A percentile compares a stretch with the other conserved stretches of the same genome.
Evolutionary conservation across 768 basidiomycete species (phyloP).

Genomic region (Boletus tylopilopsis): DNA sequence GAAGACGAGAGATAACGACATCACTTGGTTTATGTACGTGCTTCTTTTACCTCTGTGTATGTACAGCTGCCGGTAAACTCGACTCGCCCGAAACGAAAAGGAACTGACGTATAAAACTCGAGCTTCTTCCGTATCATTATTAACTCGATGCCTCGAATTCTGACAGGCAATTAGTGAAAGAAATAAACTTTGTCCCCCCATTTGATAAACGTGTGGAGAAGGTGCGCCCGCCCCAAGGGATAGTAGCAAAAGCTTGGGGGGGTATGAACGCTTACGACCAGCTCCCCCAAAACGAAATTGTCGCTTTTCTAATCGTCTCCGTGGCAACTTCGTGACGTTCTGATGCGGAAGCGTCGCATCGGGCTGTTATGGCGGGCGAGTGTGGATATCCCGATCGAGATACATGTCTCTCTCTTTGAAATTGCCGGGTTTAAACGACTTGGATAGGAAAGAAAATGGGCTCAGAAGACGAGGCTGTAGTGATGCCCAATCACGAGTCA

Average conservation of each 20-base stretch:
- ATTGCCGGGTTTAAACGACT: background rate
- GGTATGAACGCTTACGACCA: slow-evolving; percentile 30
- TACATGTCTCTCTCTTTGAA: background rate
- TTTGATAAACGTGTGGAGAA: slow-evolving; percentile 85
- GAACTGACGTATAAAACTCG: background rate
- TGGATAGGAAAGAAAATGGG: background rate
- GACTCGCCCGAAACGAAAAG: background rate
- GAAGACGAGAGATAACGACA: slow-evolving; percentile 85
- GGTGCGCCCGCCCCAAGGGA: slow-evolving; percentile 82
- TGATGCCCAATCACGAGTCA: too few relatives aligned
- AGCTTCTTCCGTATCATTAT: too few relatives aligned
- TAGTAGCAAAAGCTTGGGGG: background rate
- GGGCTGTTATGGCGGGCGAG: slow-evolving; percentile 3
- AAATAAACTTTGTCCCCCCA: slow-evolving; percentile 85
- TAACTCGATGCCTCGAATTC: too few relatives aligned
- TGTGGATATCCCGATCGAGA: slow-evolving; percentile 2
- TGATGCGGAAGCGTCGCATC: slow-evolving; percentile 12
- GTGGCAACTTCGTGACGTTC: slow-evolving; percentile 13
- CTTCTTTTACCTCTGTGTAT: slow-evolving; percentile 11
- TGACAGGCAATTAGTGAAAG: too few relatives aligned
- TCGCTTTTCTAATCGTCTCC: slow-evolving; percentile 4
- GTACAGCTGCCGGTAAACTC: slow-evolving; percentile 1
- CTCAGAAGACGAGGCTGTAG: slow-evolving; percentile 5
- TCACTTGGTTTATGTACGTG: slow-evolving; percentile 71
- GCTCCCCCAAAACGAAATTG: slow-evolving; percentile 7